Evolutionary conservation across 768 basidiomycete genomes (phyloP), one percentile per base, ranked within the genome.

Genomic region (Mrakia frigida): DNA sequence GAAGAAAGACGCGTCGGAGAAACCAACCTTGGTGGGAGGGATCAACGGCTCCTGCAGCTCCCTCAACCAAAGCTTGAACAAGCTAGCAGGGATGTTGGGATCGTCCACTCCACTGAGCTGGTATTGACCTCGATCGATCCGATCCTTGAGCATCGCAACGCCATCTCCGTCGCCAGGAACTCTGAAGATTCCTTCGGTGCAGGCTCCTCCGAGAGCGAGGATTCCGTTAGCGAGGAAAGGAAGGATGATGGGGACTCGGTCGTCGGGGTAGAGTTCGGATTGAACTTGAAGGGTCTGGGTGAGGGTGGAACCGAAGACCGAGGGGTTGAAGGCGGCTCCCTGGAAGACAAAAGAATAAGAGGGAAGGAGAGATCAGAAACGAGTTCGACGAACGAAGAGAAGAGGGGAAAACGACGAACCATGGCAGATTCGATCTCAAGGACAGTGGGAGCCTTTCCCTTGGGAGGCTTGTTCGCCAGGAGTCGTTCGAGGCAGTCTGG

Each of bases 261-360:
- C 89, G 73, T 88, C 86, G 2, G 93, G 92, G 80, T 96, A 95
- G 70, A 90, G 92, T 59, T 92, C 88, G 81, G 90, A 89, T 84
- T 97, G 94, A 14, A 94, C 85, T 63, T 91, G 86, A 84, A 92
- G 90, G 77, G 93, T 91, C 35, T 89, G 89, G 78, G 92, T 91
- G 18, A 98, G 86, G 0, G 92, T 90, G 85, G 95, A 93, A 21
- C 94, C 93, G 80, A 97, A 98, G 1, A 92, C 94, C 1, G 93
- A 94, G 0, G 94, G 93, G 79, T 94, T 92, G 85, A 97, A 98
- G 11, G 95, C 94, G 37, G 94, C 93, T 80, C 94, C 93, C 88
- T 92, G 80, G 16, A 25, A 7, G 28, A 41, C 25, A n/a, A 71
- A 69, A 11, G 14, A 14, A 14, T 18, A 14, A 50, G 46, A 50